Percentiles rank a stretch among this genome's conserved stretches.
Evolutionary conservation across 805 yeast genomes (phyloP).

Genomic region (Candida germanica): DNA sequence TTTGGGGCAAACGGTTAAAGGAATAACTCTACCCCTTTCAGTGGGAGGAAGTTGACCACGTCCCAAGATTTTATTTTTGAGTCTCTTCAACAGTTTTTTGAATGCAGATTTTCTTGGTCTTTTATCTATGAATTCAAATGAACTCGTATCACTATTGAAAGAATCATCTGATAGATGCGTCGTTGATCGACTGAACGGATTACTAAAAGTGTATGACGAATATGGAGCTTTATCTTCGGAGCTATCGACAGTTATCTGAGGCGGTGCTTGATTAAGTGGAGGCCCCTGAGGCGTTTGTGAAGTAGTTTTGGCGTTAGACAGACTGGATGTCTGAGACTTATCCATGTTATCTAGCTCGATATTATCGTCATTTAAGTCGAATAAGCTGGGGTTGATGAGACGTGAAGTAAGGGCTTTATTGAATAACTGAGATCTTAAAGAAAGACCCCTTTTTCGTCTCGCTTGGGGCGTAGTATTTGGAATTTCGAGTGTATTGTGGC

Average conservation of each 20-base stretch:
- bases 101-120: constrained; percentile 13
- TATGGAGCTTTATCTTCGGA: constrained; percentile 1
- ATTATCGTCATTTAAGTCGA: background rate
- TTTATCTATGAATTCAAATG: constrained; percentile 17
- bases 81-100: constrained; percentile 12
- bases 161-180: constrained; percentile 19
- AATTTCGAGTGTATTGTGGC: constrained; percentile 1
- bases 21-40: constrained; percentile 72
- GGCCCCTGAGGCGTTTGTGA: no score
- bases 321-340: background rate
- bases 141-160: constrained; percentile 15
- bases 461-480: constrained; percentile 17
- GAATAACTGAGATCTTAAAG: constrained; percentile 64
- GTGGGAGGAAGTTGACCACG: constrained; percentile 49
- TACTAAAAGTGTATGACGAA: constrained; percentile 12
- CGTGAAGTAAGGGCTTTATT: constrained; percentile 33
- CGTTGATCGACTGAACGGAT: constrained; percentile 18
- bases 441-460: constrained; percentile 60
- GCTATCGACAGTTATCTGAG: constrained; percentile 23
- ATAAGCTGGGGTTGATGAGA: constrained; percentile 7
- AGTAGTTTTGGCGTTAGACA: background rate
- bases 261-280: constrained; percentile 8
- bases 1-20: constrained; percentile 51
- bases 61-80: constrained; percentile 41
- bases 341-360: constrained; percentile 2